Conservation (phyloP, 2,329 filamentous ascomycete genomes). For the Neobulgaria alba region DNA sequence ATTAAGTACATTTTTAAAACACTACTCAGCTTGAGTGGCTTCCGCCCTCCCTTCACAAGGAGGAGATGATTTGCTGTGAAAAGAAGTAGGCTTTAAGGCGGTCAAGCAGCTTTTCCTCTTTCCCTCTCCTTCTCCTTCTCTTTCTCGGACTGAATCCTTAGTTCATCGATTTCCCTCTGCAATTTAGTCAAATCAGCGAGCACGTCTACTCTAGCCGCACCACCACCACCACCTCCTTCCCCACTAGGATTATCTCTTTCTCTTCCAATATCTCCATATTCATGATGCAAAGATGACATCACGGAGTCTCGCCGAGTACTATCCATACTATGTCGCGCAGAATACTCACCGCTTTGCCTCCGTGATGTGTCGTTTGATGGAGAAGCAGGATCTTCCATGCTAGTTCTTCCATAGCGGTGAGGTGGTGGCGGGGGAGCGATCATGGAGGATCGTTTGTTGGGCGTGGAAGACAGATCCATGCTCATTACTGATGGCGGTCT, state of each 20-base stretch:
- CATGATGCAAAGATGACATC: constrained; percentile 20
- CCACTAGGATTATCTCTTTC: neutral
- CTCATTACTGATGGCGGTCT: constrained; percentile 21
- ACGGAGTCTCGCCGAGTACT: constrained; percentile 14
- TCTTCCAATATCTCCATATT: no score
- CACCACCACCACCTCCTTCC: constrained; percentile 29
- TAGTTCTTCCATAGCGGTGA: constrained; percentile 29
- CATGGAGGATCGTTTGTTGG: constrained; percentile 21
- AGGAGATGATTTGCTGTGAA: no score
- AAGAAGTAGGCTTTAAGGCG: no score
- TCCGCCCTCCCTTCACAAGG: no score
- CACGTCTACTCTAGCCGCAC: constrained; percentile 41
- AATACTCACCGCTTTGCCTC: constrained; percentile 21
- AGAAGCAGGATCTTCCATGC: constrained; percentile 12
- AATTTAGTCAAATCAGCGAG: constrained; percentile 63
- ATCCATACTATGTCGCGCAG: constrained; percentile 17
- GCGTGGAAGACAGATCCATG: constrained; percentile 16
- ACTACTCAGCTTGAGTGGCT: no score
- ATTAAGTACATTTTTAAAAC: no score
- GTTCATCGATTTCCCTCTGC: constrained; percentile 67
- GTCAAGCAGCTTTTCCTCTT: no score
- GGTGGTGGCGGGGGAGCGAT: constrained; percentile 33
- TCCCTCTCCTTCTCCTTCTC: neutral
- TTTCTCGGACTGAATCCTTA: constrained; percentile 37
- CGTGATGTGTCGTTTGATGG: constrained; percentile 16